These are phyloP conservation scores for Argentina anserina DNA, from an alignment of 306 rosid species.

Conservation along the genomic window DNA sequence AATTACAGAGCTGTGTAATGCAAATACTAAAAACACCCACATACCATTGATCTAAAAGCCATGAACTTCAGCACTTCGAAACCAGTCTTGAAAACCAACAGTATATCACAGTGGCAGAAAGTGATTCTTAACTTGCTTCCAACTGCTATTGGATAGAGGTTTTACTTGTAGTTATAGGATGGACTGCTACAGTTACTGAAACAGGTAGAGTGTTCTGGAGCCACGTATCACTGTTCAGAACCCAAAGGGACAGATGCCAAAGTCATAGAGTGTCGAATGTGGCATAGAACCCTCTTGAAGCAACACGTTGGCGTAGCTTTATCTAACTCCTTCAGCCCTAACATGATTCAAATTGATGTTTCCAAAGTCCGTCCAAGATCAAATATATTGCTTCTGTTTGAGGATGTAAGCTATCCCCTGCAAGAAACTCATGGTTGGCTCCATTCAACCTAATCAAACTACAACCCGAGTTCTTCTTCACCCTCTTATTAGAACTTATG, in stretches of 20 bases:
- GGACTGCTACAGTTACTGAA: not conserved
- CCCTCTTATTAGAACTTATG: conserved; percentile 40
- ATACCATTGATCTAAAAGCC: conserved; percentile 49
- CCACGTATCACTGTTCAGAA: conserved; percentile 17
- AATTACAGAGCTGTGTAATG: not conserved
- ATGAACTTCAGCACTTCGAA: conserved; percentile 13
- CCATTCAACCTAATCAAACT: conserved; percentile 49
- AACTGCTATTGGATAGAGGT: not conserved
- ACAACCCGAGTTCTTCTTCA: conserved; percentile 51
- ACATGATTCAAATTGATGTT: conserved; percentile 16
- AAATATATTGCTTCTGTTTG: conserved; percentile 18
- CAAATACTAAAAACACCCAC: not conserved
- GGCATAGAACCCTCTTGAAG: conserved; percentile 29
- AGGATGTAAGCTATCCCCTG: conserved; percentile 19
- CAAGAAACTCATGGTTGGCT: conserved; percentile 18
- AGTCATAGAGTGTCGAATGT: not conserved
- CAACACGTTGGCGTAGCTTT: conserved; percentile 7
- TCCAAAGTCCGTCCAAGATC: conserved; percentile 17
- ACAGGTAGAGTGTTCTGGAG: conserved; percentile 23
- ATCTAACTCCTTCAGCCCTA: not conserved
- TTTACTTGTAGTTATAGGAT: not conserved
- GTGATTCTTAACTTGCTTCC: not conserved
- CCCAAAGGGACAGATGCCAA: conserved; percentile 16
- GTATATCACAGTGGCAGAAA: not conserved
- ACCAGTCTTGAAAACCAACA: not conserved